Base-by-base conservation (phyloP, 108 stramenopile genomes). In the Chaetoceros tenuissimus region DNA sequence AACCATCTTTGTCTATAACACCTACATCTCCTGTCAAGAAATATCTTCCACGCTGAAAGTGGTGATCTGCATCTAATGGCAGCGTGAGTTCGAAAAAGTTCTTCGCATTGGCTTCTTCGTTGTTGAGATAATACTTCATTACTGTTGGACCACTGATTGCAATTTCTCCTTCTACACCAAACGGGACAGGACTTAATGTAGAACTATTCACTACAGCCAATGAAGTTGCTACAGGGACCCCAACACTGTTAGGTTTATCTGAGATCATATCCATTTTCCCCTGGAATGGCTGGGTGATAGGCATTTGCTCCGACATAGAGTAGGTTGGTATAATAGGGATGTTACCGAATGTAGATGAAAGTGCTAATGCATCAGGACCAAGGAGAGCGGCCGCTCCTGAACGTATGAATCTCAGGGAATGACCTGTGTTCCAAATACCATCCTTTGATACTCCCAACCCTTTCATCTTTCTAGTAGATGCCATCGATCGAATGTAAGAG, bases 1-100 rank as follows among this genome's bases (percentile, higher is more conserved):
- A 72, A 13, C 74, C 70, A 16, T 67, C 66, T 48, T 23, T 40
- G 57, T 75, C 70, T 18, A 75, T 28, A 18, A 18, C 24, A 24
- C 74, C 74, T 5, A 50, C 34, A 45, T 75, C 74, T 21, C 74
- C 74, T 3, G 74, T 72, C 16, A 61, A 51, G 24, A 75, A 67
- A 50, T 65, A 71, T 28, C 61, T 24, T 7, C 47, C 54, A n/a
- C 24, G 51, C 19, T 3, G 24, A 52, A 1, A 26, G n/a, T n/a
- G n/a, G n/a, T n/a, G n/a, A n/a, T 21, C 19, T 17, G 21, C 31
- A 7, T 40, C 55, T 23, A 57, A 22, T 7, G 20, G 20, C 17
- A 57, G 55, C 31, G 55, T 43, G 19, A 57, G 43, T 5, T 60
- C 22, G 45, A 60, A 60, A 52, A 29, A 60, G 16, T 51, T 53